phyloP scores from a whole-genome alignment of 139 green algal genomes.

The Chlorella ohadii region DNA sequence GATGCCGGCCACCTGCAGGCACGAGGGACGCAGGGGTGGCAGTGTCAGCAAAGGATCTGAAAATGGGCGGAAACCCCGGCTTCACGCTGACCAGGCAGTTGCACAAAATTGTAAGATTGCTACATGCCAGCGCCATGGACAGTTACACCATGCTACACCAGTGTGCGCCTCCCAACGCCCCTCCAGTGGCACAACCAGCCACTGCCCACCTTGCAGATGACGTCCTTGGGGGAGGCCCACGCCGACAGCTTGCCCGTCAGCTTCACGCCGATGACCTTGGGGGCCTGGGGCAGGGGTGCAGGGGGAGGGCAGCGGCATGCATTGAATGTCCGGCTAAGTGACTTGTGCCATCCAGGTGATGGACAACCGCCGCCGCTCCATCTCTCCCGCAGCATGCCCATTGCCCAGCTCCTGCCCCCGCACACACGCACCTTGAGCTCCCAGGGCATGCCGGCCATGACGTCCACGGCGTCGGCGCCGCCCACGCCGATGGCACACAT shows the following conservation, averaged over 20 bases:
- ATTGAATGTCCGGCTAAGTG: no score
- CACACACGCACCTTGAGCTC: constrained; percentile 87
- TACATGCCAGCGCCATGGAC: no score
- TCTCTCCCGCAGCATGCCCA: no score
- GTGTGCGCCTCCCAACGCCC: neutral
- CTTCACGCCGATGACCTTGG: constrained; percentile 94
- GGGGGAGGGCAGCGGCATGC: neutral
- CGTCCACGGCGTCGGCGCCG: constrained; percentile 94
- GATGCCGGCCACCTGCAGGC: constrained; percentile 86
- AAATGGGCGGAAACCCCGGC: no score
- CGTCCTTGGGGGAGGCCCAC: constrained; percentile 94
- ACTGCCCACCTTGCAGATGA: constrained; percentile 89
- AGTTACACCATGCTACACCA: neutral
- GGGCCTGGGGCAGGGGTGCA: neutral
- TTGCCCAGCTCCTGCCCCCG: neutral
- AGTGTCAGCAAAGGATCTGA: no score
- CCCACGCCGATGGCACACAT: constrained; percentile 92
- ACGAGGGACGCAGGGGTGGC: no score
- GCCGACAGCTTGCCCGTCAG: constrained; percentile 88
- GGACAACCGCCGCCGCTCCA: no score
- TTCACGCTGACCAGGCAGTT: no score
- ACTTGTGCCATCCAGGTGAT: no score
- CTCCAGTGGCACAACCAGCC: neutral
- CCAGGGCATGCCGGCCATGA: constrained; percentile 98
- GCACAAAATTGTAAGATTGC: no score